phyloP scores from a whole-genome alignment of 2,329 filamentous ascomycete genomes.

The Monosporascus sp. region DNA sequence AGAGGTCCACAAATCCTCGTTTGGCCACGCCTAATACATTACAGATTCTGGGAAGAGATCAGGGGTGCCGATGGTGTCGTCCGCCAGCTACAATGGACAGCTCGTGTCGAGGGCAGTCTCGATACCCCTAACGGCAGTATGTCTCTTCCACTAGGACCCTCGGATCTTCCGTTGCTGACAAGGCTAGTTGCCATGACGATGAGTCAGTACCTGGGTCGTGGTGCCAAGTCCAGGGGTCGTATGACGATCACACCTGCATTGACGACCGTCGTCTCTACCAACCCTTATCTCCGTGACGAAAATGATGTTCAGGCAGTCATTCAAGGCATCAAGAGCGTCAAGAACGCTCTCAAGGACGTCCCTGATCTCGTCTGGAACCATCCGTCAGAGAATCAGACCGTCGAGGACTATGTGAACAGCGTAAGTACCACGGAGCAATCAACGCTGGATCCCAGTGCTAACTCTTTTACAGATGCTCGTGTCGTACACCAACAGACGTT shows the following conservation, averaged over 20 bases:
- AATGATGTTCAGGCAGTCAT: constrained; percentile 60
- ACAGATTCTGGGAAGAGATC: constrained; percentile 51
- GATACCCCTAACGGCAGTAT: constrained; percentile 28
- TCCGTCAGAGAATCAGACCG: constrained; percentile 45
- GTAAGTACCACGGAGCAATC: constrained; percentile 22
- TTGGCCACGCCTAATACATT: constrained; percentile 1
- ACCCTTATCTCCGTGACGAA: constrained; percentile 54
- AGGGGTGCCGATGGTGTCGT: constrained; percentile 52
- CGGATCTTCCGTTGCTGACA: constrained; percentile 3
- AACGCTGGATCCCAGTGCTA: neutral
- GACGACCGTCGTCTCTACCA: constrained; percentile 50
- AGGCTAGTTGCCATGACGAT: constrained; percentile 42
- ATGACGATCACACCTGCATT: constrained; percentile 55
- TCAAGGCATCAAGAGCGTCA: constrained; percentile 55
- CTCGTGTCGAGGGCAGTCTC: constrained; percentile 54
- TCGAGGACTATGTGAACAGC: constrained; percentile 50
- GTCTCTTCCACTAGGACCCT: constrained; percentile 5
- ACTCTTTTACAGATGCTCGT: constrained; percentile 27
- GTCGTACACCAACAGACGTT: constrained; percentile 33
- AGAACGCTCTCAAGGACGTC: constrained; percentile 47
- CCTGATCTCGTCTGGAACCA: constrained; percentile 50
- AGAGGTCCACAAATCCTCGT: neutral
- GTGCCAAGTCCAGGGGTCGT: constrained; percentile 54
- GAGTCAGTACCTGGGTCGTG: constrained; percentile 59
- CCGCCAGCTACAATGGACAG: constrained; percentile 61